Conservation (phyloP, 1,139 yeast genomes). For the Suhomyces bokatorum region DNA sequence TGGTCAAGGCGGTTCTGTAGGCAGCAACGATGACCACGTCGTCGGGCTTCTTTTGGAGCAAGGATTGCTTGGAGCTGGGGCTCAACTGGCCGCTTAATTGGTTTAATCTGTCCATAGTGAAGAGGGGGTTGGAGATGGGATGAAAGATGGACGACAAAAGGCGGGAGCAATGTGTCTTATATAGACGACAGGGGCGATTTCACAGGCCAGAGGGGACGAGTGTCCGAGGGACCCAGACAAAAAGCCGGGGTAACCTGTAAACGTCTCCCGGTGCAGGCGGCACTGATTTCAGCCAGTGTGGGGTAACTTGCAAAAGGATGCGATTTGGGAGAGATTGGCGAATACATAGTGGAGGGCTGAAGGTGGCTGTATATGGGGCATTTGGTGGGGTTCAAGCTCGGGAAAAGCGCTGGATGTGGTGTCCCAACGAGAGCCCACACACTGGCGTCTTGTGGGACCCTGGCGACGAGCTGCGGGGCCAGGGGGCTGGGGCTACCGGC, state of each 20-base stretch:
- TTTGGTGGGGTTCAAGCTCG: too few relatives aligned
- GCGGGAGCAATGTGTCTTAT: slow-evolving; percentile 1
- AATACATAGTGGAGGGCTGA: background rate
- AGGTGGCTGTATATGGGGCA: background rate
- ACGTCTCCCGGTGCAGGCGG: background rate
- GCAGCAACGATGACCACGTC: slow-evolving; percentile 89
- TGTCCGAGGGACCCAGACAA: slow-evolving; percentile 7
- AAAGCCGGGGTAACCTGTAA: slow-evolving; percentile 3
- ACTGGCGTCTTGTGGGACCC: too few relatives aligned
- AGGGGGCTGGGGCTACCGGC: too few relatives aligned
- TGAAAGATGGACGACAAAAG: background rate
- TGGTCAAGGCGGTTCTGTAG: slow-evolving; percentile 84
- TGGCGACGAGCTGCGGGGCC: too few relatives aligned
- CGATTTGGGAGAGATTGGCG: background rate
- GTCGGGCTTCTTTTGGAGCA: slow-evolving; percentile 64
- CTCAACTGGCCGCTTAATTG: slow-evolving; percentile 59
- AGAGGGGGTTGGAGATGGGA: background rate
- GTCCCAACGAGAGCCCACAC: too few relatives aligned
- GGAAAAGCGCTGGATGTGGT: too few relatives aligned
- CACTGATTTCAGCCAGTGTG: background rate
- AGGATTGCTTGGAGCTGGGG: slow-evolving; percentile 46
- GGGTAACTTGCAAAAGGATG: slow-evolving; percentile 2
- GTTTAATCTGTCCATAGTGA: slow-evolving; percentile 57
- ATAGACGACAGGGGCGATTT: slow-evolving; percentile 4
- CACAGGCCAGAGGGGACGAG: slow-evolving; percentile 12